Evolutionary conservation across 169 alveolate genomes (phyloP).

Genomic region (Blepharisma undulans): DNA sequence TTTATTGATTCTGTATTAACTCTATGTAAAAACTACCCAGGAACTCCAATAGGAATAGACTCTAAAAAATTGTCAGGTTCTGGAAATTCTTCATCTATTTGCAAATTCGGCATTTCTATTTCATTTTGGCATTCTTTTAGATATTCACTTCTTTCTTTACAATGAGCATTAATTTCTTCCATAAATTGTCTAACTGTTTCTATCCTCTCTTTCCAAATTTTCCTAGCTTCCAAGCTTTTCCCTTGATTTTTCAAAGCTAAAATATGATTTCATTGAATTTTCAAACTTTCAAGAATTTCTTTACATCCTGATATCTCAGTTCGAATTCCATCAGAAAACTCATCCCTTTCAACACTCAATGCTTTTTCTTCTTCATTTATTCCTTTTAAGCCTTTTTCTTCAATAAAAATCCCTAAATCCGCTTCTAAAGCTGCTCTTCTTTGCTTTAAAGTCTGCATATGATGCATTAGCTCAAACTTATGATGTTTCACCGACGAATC

Average conservation of each 20-base stretch:
- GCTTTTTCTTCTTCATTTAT: neutral
- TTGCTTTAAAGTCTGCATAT: neutral
- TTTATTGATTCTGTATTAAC: neutral
- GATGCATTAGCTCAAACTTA: slow-evolving; percentile 4
- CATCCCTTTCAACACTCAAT: neutral
- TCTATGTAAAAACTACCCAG: neutral
- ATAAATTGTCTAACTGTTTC: neutral
- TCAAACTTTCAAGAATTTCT: neutral
- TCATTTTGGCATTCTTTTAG: neutral
- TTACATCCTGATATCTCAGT: neutral
- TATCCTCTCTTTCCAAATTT: neutral
- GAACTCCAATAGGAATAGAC: neutral
- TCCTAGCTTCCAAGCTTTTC: neutral
- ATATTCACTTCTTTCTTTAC: neutral
- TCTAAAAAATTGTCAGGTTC: neutral
- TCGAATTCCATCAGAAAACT: neutral
- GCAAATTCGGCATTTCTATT: neutral
- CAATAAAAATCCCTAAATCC: neutral
- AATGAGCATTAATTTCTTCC: neutral
- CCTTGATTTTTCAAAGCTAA: neutral
- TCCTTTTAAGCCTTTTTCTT: neutral
- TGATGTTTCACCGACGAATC: neutral
- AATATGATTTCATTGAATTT: neutral
- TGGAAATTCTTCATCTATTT: neutral
- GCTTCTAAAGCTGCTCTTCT: neutral